Conservation (phyloP, 441 rosid species). For the Populus trichocarpa region DNA sequence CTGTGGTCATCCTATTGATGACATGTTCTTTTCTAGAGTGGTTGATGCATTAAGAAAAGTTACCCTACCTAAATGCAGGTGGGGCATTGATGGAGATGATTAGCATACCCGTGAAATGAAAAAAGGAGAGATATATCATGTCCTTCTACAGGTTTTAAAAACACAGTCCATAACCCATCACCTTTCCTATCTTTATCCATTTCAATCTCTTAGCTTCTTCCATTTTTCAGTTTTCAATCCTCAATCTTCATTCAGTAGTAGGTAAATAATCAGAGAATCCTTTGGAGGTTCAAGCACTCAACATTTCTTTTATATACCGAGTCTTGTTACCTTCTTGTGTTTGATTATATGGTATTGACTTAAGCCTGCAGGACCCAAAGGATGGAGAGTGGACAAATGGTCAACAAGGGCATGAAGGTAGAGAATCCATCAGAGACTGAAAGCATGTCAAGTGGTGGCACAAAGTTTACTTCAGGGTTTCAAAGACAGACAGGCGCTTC, state of each 20-base stretch:
- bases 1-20: constrained; percentile 1
- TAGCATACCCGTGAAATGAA: constrained; percentile 32
- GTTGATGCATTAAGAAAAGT: constrained; percentile 38
- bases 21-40: constrained; percentile 17
- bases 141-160: not conserved
- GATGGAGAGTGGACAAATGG: constrained; percentile 28
- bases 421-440: constrained; percentile 22
- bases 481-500: constrained; percentile 41
- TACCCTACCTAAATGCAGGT: constrained; percentile 25
- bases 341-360: not conserved
- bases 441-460: not conserved
- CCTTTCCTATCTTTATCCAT: constrained; percentile 6
- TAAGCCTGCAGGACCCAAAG: not conserved
- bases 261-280: not conserved
- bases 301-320: too few relatives aligned
- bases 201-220: not conserved
- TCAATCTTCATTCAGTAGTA: not conserved
- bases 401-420: constrained; percentile 26
- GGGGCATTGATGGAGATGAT: constrained; percentile 30
- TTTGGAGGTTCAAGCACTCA: too few relatives aligned
- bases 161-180: not conserved
- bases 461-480: constrained; percentile 11
- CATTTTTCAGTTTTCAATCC: not conserved
- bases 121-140: not conserved
- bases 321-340: constrained; percentile 1